Base-by-base conservation (phyloP, 768 basidiomycete genomes). In the Mrakia frigida region DNA sequence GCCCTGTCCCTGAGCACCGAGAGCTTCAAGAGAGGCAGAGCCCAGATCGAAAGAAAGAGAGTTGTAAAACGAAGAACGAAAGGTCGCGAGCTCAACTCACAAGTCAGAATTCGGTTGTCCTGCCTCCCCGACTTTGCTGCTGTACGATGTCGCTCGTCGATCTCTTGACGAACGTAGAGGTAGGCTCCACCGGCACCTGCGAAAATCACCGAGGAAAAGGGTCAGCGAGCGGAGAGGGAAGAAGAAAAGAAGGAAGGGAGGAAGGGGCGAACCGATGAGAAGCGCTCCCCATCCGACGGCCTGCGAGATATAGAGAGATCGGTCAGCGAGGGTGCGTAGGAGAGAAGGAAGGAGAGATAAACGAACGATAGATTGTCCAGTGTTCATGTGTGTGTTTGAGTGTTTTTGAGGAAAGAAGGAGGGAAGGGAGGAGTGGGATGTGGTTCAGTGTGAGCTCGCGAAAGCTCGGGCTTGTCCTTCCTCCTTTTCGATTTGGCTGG, bases 321-420 rank as follows among this genome's bases (percentile, higher is more conserved):
- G 35, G 18, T n/a, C 37, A 41, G 65, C 7, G 39, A 23, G 35
- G 43, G 65, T 2, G 1, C 2, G 9, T 25, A 18, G 65, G n/a
- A 23, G 2, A 41, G 16, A 23, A 21, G 37, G 39, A 68, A 10
- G n/a, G 23, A 33, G 7, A 14, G 5, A 6, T 23, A 39, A 18
- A 41, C 65, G 14, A 18, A 68, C 65, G 65, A 68, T 39, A 43
- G 65, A 68, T 41, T 68, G 35, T 68, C 65, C 65, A 37, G 65
- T 68, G 65, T 68, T 68, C 65, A 68, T 65, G n/a, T 4, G 5
- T n/a, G 14, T n/a, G 33, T 28, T 60, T 33, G 59, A 60, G 25
- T 16, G 2, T 16, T 60, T 25, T n/a, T 16, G 35, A 65, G 39
- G 63, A 5, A 10, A 35, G 63, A 37, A 21, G 13, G 63, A 37